Conservation (phyloP, 1,284 basidiomycete genomes). For the Phaffia rhodozyma region DNA sequence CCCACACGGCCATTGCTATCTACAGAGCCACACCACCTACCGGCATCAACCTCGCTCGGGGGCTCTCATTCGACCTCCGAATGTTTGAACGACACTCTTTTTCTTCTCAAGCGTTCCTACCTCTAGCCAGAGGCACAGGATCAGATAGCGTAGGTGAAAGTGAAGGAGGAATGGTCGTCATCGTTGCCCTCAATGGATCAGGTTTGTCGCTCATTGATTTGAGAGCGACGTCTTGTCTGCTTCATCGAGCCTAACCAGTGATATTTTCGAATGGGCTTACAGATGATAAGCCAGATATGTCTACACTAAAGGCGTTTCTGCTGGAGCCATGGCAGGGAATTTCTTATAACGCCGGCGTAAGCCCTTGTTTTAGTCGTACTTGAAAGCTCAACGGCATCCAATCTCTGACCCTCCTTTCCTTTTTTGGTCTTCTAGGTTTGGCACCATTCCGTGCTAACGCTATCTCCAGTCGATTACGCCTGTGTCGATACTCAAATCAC, state of each 20-base stretch:
- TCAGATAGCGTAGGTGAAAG: slow-evolving; percentile 38
- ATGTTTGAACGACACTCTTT: slow-evolving; percentile 30
- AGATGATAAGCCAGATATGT: slow-evolving; percentile 48
- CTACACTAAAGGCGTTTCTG: slow-evolving; percentile 63
- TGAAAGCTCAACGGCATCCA: background rate
- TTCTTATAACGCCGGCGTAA: slow-evolving; percentile 63
- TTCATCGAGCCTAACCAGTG: background rate
- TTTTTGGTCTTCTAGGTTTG: background rate
- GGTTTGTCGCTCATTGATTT: slow-evolving; percentile 22
- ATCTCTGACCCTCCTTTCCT: background rate
- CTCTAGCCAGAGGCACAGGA: slow-evolving; percentile 42
- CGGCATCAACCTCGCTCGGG: slow-evolving; percentile 21
- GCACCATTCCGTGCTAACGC: slow-evolving; percentile 6
- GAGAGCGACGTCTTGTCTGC: background rate
- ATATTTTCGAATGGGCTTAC: too few species aligned
- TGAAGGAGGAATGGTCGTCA: slow-evolving; percentile 43
- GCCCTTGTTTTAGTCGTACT: slow-evolving; percentile 53
- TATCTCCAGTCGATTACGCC: slow-evolving; percentile 32
- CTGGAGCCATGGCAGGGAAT: slow-evolving; percentile 69
- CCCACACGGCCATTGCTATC: slow-evolving; percentile 51
- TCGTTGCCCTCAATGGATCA: slow-evolving; percentile 61
- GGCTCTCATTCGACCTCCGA: slow-evolving; percentile 35
- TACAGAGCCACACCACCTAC: slow-evolving; percentile 49
- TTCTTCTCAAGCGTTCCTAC: slow-evolving; percentile 67
- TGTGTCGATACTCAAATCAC: slow-evolving; percentile 34